Evolutionary conservation across 371 early-diverging fungal genomes (phyloP).

Genomic region (Lichtheimia ornata): DNA sequence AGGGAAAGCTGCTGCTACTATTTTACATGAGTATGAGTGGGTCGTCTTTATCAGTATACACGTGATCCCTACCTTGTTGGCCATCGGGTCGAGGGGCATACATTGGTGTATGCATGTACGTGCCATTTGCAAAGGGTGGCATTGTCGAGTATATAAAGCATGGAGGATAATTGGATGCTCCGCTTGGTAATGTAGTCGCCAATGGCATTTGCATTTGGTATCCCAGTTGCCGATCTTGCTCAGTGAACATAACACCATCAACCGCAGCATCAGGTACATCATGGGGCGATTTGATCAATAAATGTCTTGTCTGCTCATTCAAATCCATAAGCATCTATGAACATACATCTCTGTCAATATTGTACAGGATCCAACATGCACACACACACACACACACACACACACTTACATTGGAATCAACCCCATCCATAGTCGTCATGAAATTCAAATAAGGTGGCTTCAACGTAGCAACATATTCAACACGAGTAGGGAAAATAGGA

Average conservation of each 20-base stretch:
- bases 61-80: slow-evolving; percentile 7
- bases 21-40: no score
- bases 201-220: slow-evolving; percentile 11
- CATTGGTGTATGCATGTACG: slow-evolving; percentile 1
- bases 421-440: slow-evolving; percentile 16
- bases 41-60: no score
- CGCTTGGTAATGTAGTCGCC: no score
- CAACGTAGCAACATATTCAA: slow-evolving; percentile 25
- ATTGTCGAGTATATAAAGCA: no score
- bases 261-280: no score
- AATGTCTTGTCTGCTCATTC: not conserved
- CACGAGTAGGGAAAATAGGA: slow-evolving; percentile 31
- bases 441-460: slow-evolving; percentile 36
- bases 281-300: slow-evolving; percentile 3
- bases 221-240: no score
- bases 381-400: no score
- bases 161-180: no score
- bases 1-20: not conserved
- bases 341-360: not conserved
- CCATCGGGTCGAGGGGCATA: slow-evolving; percentile 9
- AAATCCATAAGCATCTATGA: not conserved
- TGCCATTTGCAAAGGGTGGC: slow-evolving; percentile 8
- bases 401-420: not conserved
- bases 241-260: no score
- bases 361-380: no score